Evolutionary conservation across 2,329 filamentous ascomycete genomes (phyloP).

Genomic region (Daldinia sp.): DNA sequence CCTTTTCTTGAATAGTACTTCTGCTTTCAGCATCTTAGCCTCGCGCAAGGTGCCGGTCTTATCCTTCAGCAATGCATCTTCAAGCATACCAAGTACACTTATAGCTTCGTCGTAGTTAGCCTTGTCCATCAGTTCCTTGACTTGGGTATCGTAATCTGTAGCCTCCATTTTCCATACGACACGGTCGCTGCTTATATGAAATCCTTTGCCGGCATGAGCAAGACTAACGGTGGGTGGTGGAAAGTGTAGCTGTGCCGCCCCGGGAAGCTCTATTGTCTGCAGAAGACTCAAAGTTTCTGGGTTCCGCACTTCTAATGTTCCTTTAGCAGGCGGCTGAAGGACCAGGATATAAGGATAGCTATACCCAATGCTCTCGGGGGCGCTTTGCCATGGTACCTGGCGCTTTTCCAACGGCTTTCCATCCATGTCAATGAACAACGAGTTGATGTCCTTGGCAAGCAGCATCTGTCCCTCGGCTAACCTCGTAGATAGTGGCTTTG

Average conservation of each 20-base stretch:
- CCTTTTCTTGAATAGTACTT: constrained; percentile 81
- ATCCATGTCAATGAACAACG: constrained; percentile 86
- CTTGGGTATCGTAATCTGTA: constrained; percentile 89
- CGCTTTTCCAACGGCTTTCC: constrained; percentile 85
- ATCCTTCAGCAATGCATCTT: constrained; percentile 88
- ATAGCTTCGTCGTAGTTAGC: constrained; percentile 90
- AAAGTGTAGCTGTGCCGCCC: constrained; percentile 87
- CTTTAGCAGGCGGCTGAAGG: constrained; percentile 84
- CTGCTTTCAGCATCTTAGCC: constrained; percentile 92
- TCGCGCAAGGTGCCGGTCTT: constrained; percentile 85
- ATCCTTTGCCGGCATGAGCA: constrained; percentile 96
- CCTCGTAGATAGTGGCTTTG: constrained; percentile 87
- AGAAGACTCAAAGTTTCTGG: constrained; percentile 91
- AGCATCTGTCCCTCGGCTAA: constrained; percentile 86
- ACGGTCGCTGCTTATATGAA: constrained; percentile 91
- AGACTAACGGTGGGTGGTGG: constrained; percentile 92
- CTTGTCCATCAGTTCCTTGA: constrained; percentile 81
- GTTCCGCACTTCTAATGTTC: constrained; percentile 89
- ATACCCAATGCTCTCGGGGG: constrained; percentile 92
- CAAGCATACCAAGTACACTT: constrained; percentile 87
- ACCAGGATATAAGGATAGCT: constrained; percentile 96
- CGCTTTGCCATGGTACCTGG: constrained; percentile 91
- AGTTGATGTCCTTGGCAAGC: constrained; percentile 98
- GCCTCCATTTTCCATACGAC: constrained; percentile 97
- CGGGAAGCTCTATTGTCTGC: constrained; percentile 85